phyloP scores from a whole-genome alignment of 208 protist genomes.

The Crithidia brevicula region DNA sequence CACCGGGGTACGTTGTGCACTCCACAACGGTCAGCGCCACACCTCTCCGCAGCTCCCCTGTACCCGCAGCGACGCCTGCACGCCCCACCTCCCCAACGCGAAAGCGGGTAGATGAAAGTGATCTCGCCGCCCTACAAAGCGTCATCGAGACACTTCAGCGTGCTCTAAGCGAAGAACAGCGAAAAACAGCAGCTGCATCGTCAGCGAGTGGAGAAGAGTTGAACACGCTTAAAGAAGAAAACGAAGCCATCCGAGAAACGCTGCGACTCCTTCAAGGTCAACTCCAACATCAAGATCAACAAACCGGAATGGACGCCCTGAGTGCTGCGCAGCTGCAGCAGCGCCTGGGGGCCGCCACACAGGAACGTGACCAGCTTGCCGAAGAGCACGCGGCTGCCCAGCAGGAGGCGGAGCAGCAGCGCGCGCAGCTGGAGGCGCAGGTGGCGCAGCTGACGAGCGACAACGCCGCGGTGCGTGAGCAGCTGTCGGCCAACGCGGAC shows the following conservation, averaged over 20 bases:
- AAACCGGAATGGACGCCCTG: not conserved
- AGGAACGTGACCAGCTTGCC: not conserved
- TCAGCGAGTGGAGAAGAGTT: not conserved
- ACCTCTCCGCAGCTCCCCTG: not conserved
- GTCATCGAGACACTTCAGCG: constrained; percentile 29
- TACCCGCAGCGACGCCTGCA: not conserved
- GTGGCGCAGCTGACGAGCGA: not conserved
- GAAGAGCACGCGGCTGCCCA: constrained; percentile 15
- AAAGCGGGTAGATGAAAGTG: not conserved
- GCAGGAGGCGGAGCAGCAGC: not conserved
- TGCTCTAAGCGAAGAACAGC: constrained; percentile 12
- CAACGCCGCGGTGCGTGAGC: constrained; percentile 12
- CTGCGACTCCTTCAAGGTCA: constrained; percentile 11
- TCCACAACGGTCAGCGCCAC: constrained; percentile 17
- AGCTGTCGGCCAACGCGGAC: constrained; percentile 18
- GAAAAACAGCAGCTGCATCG: not conserved
- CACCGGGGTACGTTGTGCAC: constrained; percentile 18
- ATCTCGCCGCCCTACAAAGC: constrained; percentile 11
- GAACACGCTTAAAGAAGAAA: constrained; percentile 14
- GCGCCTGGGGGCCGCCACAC: constrained; percentile 9
- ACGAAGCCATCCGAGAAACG: constrained; percentile 16
- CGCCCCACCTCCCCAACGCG: not conserved
- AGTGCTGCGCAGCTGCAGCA: constrained; percentile 31
- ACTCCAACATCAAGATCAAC: not conserved
- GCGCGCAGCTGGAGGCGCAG: constrained; percentile 1